These are phyloP conservation scores for Arabis hirsuta DNA, from an alignment of 345 rosid species.

Conservation along the genomic window DNA sequence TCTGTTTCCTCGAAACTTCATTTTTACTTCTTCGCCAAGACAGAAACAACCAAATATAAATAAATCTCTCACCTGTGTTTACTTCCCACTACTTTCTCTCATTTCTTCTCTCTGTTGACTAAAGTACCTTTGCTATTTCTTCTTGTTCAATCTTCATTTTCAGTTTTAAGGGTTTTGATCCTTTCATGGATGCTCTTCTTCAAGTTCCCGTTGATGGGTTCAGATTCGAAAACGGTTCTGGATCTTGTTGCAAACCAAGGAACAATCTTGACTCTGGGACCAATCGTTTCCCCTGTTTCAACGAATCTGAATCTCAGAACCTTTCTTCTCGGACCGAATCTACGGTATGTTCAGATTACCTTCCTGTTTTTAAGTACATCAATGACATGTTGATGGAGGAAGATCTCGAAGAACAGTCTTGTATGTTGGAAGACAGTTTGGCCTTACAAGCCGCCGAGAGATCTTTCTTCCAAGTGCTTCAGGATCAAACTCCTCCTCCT, in stretches of 20 bases:
- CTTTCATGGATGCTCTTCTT: slow-evolving; percentile 40
- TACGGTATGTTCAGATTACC: slow-evolving; percentile 42
- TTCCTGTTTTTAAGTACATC: slow-evolving; percentile 63
- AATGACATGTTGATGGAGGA: slow-evolving; percentile 88
- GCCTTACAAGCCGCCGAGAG: slow-evolving; percentile 88
- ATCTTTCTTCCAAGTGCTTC: slow-evolving; percentile 68
- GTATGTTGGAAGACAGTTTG: slow-evolving; percentile 75
- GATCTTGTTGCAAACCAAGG: slow-evolving; percentile 41
- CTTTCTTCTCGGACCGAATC: slow-evolving; percentile 21
- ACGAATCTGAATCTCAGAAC: slow-evolving; percentile 31
- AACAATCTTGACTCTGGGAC: slow-evolving; percentile 33
- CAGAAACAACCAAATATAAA: slow-evolving; percentile 3
- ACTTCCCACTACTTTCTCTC: not conserved
- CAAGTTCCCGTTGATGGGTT: slow-evolving; percentile 38
- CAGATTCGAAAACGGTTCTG: slow-evolving; percentile 35
- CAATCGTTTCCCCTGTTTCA: slow-evolving; percentile 15
- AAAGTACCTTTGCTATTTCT: too few relatives aligned
- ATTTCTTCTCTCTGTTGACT: slow-evolving; percentile 35
- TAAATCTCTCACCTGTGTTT: slow-evolving; percentile 27
- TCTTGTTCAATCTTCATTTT: too few relatives aligned
- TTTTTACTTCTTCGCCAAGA: slow-evolving; percentile 22
- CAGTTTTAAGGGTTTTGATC: too few relatives aligned
- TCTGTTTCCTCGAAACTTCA: slow-evolving; percentile 40
- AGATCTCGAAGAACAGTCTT: slow-evolving; percentile 64
- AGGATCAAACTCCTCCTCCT: slow-evolving; percentile 53